Percentiles rank a stretch among this genome's conserved stretches.
phyloP scores from a whole-genome alignment of 2,329 filamentous ascomycete species.

The Trichothecium roseum region DNA sequence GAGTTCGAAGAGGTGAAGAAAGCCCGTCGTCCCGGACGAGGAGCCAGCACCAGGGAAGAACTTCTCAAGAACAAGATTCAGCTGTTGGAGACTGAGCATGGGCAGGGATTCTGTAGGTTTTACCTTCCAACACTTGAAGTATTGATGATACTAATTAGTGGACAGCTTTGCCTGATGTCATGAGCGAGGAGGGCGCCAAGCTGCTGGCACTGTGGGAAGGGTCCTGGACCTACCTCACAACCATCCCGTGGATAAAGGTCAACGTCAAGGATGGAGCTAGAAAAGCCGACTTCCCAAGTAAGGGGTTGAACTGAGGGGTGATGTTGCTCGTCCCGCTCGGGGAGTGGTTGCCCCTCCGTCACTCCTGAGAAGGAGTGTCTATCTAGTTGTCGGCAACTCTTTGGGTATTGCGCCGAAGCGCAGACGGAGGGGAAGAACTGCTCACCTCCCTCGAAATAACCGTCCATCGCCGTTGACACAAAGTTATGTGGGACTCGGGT shows the following conservation, averaged over 20 bases:
- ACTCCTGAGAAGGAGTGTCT: too few relatives aligned
- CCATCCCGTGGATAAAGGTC: slow-evolving; percentile 68
- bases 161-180: slow-evolving; percentile 66
- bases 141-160: not conserved
- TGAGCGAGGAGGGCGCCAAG: slow-evolving; percentile 51
- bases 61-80: slow-evolving; percentile 62
- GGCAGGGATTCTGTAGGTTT: slow-evolving; percentile 66
- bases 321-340: too few relatives aligned
- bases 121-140: not conserved
- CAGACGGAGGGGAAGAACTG: too few relatives aligned
- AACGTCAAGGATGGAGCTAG: slow-evolving; percentile 52
- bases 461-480: too few relatives aligned
- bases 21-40: slow-evolving; percentile 66
- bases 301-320: slow-evolving; percentile 16
- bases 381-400: too few relatives aligned
- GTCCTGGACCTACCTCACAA: slow-evolving; percentile 70
- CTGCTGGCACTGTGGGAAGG: slow-evolving; percentile 69
- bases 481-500: too few relatives aligned
- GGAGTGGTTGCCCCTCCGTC: too few relatives aligned
- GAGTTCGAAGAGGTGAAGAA: slow-evolving; percentile 57
- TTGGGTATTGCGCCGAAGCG: too few relatives aligned
- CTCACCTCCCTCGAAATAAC: too few relatives aligned
- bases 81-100: slow-evolving; percentile 67
- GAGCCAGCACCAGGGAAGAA: slow-evolving; percentile 67
- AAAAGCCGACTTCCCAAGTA: slow-evolving; percentile 69